A percentile compares a stretch with the other conserved stretches of the same genome.
These are phyloP conservation scores for Lachnellula willkommii DNA, from an alignment of 2,329 filamentous ascomycete genomes.

Conservation along the genomic window DNA sequence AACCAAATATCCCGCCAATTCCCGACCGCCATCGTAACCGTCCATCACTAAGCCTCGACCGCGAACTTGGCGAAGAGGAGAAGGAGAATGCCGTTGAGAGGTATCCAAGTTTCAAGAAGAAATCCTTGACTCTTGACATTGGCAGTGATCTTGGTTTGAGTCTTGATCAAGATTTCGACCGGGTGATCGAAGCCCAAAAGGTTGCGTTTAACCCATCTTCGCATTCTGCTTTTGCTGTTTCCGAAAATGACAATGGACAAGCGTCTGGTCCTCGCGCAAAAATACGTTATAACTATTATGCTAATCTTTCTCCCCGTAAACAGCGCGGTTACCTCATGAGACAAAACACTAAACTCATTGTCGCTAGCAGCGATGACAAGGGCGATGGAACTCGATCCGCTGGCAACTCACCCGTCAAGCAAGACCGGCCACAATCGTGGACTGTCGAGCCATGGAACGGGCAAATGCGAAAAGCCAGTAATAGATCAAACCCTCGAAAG, in stretches of 20 bases:
- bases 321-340: constrained; percentile 99
- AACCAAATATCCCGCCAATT: constrained; percentile 54
- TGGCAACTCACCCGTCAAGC: constrained; percentile 66
- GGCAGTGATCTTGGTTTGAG: constrained; percentile 73
- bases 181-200: constrained; percentile 96
- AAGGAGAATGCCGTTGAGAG: constrained; percentile 38
- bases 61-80: constrained; percentile 24
- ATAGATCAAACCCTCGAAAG: constrained; percentile 42
- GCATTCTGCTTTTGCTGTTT: constrained; percentile 19
- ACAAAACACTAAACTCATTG: constrained; percentile 94
- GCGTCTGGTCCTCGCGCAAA: constrained; percentile 33
- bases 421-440: constrained; percentile 82
- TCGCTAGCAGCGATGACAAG: constrained; percentile 73
- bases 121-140: constrained; percentile 76
- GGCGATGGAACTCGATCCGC: constrained; percentile 54
- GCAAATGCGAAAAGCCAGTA: constrained; percentile 61
- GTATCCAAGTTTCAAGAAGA: constrained; percentile 70
- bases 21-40: constrained; percentile 56
- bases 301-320: constrained; percentile 59
- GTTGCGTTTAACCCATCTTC: constrained; percentile 52
- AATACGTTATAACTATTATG: constrained; percentile 34
- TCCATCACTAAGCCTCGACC: constrained; percentile 44
- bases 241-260: constrained; percentile 37
- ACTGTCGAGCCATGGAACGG: constrained; percentile 96
- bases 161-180: constrained; percentile 86